These are phyloP conservation scores for Botrytis medusae DNA, from an alignment of 2,329 filamentous ascomycete genomes.

Conservation along the genomic window DNA sequence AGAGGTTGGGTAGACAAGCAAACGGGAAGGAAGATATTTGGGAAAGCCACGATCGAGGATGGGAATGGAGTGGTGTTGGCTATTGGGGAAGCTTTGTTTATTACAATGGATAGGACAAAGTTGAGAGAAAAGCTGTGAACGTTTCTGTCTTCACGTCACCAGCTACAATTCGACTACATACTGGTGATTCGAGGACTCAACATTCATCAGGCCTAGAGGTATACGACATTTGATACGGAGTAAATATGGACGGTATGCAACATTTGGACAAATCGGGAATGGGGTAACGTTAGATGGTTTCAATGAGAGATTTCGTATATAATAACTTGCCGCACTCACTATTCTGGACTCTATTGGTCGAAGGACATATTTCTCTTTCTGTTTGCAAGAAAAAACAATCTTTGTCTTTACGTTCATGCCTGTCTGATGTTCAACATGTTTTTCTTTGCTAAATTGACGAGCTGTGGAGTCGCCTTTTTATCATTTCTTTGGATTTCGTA, in stretches of 20 bases:
- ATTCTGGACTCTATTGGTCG: not conserved
- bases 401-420: not conserved
- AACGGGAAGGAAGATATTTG: conserved; percentile 56
- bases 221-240: not conserved
- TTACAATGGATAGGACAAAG: conserved; percentile 27
- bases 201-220: not conserved
- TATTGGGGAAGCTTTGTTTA: conserved; percentile 52
- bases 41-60: conserved; percentile 51
- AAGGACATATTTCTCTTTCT: not conserved
- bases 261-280: not conserved
- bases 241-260: not conserved
- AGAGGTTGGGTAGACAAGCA: conserved; percentile 46
- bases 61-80: conserved; percentile 50
- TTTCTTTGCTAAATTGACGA: not conserved
- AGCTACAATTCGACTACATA: not conserved
- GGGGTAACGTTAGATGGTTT: not conserved
- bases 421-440: not conserved
- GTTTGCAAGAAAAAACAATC: not conserved
- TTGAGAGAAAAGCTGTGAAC: conserved; percentile 25
- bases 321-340: not conserved
- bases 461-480: not conserved
- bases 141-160: not conserved
- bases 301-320: not conserved
- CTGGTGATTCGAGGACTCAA: not conserved
- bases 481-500: not conserved